A percentile compares a stretch with the other conserved stretches of the same genome.
Evolutionary conservation across 768 basidiomycete genomes (phyloP).

Genomic region (Tricholoma flavovirens): DNA sequence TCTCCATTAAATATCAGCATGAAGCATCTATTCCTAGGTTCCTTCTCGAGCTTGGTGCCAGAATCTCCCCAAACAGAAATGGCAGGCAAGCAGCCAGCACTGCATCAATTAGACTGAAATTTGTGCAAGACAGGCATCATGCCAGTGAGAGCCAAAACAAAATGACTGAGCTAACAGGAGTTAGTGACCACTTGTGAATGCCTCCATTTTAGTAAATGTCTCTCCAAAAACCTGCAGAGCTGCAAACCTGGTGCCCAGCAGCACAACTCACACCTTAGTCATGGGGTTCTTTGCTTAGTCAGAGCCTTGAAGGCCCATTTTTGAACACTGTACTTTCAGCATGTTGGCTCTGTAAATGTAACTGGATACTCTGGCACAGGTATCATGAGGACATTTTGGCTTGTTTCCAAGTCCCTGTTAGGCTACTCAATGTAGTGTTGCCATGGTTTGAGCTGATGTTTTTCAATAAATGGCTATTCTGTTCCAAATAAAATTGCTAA

Average conservation of each 20-base stretch:
- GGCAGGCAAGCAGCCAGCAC: constrained; percentile 75
- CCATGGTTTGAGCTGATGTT: too few species aligned
- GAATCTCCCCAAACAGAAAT: constrained; percentile 58
- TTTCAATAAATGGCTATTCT: too few species aligned
- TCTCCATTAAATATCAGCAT: constrained; percentile 17
- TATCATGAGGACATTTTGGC: too few species aligned
- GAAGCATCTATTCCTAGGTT: neutral
- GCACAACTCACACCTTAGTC: too few species aligned
- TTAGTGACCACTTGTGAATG: constrained; percentile 40
- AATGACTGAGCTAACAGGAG: neutral
- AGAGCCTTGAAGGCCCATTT: too few species aligned
- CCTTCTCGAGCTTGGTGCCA: neutral
- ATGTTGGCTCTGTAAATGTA: too few species aligned
- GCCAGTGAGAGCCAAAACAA: neutral
- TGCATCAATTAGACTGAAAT: constrained; percentile 68
- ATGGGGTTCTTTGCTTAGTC: too few species aligned
- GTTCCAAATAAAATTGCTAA: too few species aligned
- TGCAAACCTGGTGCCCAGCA: constrained; percentile 56
- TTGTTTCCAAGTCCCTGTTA: too few species aligned
- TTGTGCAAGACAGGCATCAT: constrained; percentile 19
- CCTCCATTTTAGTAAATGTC: constrained; percentile 46
- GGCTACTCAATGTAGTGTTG: too few species aligned
- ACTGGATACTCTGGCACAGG: too few species aligned
- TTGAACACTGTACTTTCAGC: too few species aligned
- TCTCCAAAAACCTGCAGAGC: constrained; percentile 65